phyloP scores from a whole-genome alignment of 768 basidiomycete species.

The Imleria badia region DNA sequence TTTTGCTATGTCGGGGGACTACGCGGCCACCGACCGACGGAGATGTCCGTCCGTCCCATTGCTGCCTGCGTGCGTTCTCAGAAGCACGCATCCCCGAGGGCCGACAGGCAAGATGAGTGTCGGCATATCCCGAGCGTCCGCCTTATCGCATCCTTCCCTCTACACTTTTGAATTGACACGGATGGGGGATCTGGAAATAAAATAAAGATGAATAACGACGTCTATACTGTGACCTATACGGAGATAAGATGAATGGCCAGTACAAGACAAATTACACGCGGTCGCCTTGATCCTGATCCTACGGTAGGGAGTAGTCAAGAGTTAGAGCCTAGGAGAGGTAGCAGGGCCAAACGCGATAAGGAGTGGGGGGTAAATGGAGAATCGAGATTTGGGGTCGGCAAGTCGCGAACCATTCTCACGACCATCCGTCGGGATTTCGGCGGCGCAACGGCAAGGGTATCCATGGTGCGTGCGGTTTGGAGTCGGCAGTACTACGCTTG shows the following conservation, averaged over 20 bases:
- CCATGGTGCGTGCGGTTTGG: slow-evolving; percentile 27
- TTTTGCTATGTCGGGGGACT: not conserved
- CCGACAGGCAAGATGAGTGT: not conserved
- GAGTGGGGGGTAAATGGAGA: not conserved
- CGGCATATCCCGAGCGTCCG: slow-evolving; percentile 4
- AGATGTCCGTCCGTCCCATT: slow-evolving; percentile 6
- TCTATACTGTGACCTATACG: slow-evolving; percentile 15
- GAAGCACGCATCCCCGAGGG: not conserved
- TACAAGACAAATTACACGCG: slow-evolving; percentile 3
- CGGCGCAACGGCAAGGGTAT: slow-evolving; percentile 42
- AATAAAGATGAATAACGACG: not conserved
- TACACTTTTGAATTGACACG: not conserved
- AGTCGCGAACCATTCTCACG: slow-evolving; percentile 24
- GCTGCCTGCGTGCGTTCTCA: not conserved
- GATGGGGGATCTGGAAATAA: slow-evolving; percentile 11
- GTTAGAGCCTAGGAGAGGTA: not conserved
- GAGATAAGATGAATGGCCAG: slow-evolving; percentile 13
- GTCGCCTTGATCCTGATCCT: slow-evolving; percentile 21
- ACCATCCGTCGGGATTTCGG: slow-evolving; percentile 41
- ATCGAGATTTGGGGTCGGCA: slow-evolving; percentile 4
- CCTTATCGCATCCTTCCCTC: not conserved
- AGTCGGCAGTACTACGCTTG: slow-evolving; percentile 9
- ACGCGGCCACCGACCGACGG: not conserved
- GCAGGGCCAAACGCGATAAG: slow-evolving; percentile 11
- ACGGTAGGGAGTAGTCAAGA: not conserved